Conservation (phyloP, 2,329 filamentous ascomycete species). For the Seiridium cupressi region DNA sequence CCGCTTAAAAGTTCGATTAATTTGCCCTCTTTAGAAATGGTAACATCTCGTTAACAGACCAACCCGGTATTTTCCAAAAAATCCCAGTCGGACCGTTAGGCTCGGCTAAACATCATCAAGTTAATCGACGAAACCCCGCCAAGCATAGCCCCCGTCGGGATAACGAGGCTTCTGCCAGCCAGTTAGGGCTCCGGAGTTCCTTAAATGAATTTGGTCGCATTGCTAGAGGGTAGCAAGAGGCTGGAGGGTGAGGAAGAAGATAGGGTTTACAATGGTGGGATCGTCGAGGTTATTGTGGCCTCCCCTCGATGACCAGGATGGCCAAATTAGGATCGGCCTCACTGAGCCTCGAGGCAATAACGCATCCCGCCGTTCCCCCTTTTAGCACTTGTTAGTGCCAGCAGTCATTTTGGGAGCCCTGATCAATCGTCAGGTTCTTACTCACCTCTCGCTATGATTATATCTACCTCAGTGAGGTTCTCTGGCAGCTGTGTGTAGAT, state of each 20-base stretch:
- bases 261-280: conserved; percentile 46
- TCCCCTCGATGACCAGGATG: conserved; percentile 50
- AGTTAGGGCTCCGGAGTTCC: conserved; percentile 42
- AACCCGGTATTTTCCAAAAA: conserved; percentile 11
- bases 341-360: conserved; percentile 49
- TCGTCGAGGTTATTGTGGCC: conserved; percentile 52
- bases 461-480: conserved; percentile 8
- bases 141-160: conserved; percentile 23
- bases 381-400: too few species aligned
- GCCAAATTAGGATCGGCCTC: conserved; percentile 41
- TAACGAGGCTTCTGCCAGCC: conserved; percentile 36
- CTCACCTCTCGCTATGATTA: conserved; percentile 15
- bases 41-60: conserved; percentile 31
- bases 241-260: conserved; percentile 37
- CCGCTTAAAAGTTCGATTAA: not conserved
- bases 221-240: conserved; percentile 45
- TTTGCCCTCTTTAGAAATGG: conserved; percentile 48
- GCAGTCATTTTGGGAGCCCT: not conserved
- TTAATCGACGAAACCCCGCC: conserved; percentile 45
- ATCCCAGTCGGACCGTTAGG: conserved; percentile 20
- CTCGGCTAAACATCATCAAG: conserved; percentile 34
- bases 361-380: conserved; percentile 44
- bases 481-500: not conserved
- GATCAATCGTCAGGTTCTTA: not conserved
- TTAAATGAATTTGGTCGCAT: conserved; percentile 43